Evolutionary conservation across 2,329 filamentous ascomycete genomes (phyloP), one percentile per base, ranked within the genome.

Genomic region (Penicillium sp.): DNA sequence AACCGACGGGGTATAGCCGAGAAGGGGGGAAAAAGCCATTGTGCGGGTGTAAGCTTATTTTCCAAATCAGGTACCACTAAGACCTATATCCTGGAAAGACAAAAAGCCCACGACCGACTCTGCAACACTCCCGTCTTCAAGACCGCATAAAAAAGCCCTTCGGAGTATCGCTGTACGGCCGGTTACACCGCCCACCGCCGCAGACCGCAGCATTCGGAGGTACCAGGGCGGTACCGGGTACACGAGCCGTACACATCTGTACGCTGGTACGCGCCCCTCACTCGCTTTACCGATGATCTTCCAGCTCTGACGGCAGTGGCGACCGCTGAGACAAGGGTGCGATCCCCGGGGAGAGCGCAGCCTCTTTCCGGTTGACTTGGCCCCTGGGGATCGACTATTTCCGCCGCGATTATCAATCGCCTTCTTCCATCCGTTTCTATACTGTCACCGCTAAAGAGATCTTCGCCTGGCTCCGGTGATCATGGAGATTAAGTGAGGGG

Each of bases 221-320:
- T 38, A 46, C 31, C 16, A 36, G 28, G 16, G 14, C 10, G 24
- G 50, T 55, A 57, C 41, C 55, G 39, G 54, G 39, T 52, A 55
- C 48, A 20, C 38, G 16, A 38, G 24, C 20, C 40, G 33, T 49
- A 52, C 48, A 16, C n/a, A 20, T 30, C 27, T 44, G 13, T 31
- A 38, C 35, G 20, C 41, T 16, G 18, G 4, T 31, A 8, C 10
- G n/a, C 39, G 25, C 22, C 25, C 39, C 41, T 28, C 27, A 20
- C n/a, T 44, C 33, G 31, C 52, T 24, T 48, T 48, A 39, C 51
- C 53, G 55, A 54, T 54, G 57, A 61, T 60, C 58, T 60, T 54
- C 56, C 40, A 52, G 38, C 48, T 47, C 54, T 60, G 58, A 60
- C 58, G 58, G 58, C 57, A 60, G 58, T 61, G 58, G 58, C 58